Evolutionary conservation across 257 asterid species (phyloP).

Genomic region (Mitragyna speciosa): DNA sequence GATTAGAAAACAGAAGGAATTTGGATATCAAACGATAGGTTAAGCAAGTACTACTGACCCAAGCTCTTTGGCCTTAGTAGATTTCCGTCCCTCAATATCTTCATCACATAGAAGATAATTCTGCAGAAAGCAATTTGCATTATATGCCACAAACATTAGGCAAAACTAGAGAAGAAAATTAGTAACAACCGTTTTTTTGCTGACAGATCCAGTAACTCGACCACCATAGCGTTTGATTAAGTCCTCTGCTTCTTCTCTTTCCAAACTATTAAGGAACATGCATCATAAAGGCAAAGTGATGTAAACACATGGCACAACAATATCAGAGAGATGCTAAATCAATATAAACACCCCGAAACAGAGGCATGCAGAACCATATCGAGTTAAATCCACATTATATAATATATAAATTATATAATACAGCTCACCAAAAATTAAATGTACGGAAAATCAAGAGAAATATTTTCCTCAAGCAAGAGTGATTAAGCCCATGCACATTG

Average conservation of each 20-base stretch:
- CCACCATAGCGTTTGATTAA: conserved; percentile 95
- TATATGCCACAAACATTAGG: conserved; percentile 19
- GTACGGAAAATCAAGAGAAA: background rate
- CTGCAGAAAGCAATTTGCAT: conserved; percentile 47
- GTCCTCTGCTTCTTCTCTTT: conserved; percentile 99
- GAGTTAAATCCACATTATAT: background rate
- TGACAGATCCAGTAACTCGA: conserved; percentile 96
- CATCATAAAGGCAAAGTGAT: background rate
- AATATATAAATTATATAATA: background rate
- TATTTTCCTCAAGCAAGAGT: background rate
- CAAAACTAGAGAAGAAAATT: conserved; percentile 14
- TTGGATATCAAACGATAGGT: conserved; percentile 6
- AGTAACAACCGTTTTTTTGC: conserved; percentile 93
- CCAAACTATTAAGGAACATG: conserved; percentile 56
- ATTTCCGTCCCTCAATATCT: conserved; percentile 91
- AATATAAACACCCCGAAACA: background rate
- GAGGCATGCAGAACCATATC: background rate
- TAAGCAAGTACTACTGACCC: conserved; percentile 63
- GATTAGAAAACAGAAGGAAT: conserved; percentile 10
- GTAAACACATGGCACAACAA: background rate
- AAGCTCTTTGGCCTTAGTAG: conserved; percentile 85
- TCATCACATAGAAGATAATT: conserved; percentile 95
- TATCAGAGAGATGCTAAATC: background rate
- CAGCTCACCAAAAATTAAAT: conserved; percentile 4
- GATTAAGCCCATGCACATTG: background rate